Base-by-base conservation (phyloP, 148 eudicot species). In the Vaccinium vitisidaea region DNA sequence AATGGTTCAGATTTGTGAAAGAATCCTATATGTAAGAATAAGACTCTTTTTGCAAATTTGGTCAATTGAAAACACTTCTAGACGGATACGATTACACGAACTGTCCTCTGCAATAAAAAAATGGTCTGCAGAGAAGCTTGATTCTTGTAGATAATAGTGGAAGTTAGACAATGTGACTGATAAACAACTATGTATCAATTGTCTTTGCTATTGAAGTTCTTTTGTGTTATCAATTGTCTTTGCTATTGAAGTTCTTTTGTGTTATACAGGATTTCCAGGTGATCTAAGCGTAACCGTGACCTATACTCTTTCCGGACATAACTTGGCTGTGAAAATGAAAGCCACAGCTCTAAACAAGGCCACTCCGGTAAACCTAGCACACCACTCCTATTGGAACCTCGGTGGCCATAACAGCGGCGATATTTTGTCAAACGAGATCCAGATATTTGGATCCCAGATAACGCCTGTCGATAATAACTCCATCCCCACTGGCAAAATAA, bases 311-410 rank as follows among this genome's bases (percentile, higher is more conserved):
- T 50, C 79, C 19, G 25, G 70, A 3, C 84, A 85, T n/a, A 81
- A 90, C 63, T 69, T 95, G 32, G 63, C 73, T 11, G 82, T 95
- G 53, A 59, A 21, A 25, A 95, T 95, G 98, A 83, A 58, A 67
- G 98, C 95, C 23, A 88, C 86, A 84, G 85, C 98, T 2, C 27
- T 88, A 50, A 92, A 91, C 91, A 95, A 94, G 88, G 89, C 98
- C 70, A 95, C 98, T 8, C 98, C 98, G 3, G 91, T 95, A 7
- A 95, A 93, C 84, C 89, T 95, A 15, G 98, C 98, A 4, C 93
- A 92, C 55, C 98, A 95, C 81, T 84, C 91, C 23, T 95, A 95
- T 84, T 95, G 98, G 98, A 95, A 95, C 89, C 93, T 95, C 1
- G 94, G 93, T 46, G 96, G 96, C 52, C 95, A 94, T 32, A 87